Base-by-base conservation (phyloP, 495 filamentous ascomycete genomes). In the Talaromyces trachyspermus region DNA sequence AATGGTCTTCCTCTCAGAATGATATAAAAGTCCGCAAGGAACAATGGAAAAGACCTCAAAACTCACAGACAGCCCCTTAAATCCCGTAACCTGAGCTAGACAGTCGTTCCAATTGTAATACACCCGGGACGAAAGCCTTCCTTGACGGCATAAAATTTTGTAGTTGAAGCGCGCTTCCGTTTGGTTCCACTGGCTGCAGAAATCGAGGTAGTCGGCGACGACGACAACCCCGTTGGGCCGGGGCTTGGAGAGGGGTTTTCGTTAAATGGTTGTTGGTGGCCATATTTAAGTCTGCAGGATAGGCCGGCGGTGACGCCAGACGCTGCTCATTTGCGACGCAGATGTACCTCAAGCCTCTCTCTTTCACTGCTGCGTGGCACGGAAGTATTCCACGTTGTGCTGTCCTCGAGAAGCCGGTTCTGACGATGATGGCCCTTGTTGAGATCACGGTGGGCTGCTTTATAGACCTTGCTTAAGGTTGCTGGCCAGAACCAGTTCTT, bases 141-240 rank as follows among this genome's bases (percentile, higher is more conserved):
- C 30, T 83, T 81, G 19, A 98, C 92, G 10, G 85, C 88, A 63
- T 97, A 98, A 65, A 82, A 95, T 66, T 92, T 95, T 47, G 74
- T 69, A 23, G 72, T 61, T 3, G 70, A 52, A 4, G 54, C 59
- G 45, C 83, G 64, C 65, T 89, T 89, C 49, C 85, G 71, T 57
- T 89, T 88, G 33, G 68, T 66, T 19, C 79, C 78, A 11, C 68
- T 64, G 5, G 71, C n/a, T n/a, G n/a, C n/a, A n/a, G n/a, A n/a
- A n/a, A n/a, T n/a, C n/a, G n/a, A n/a, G n/a, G n/a, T n/a, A n/a
- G 39, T 26, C 12, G 39, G 39, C 12, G 39, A 42, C 19, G 12
- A n/a, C n/a, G n/a, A n/a, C n/a, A n/a, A n/a, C n/a, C n/a, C n/a
- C n/a, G n/a, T n/a, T n/a, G 39, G 23, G 11, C 39, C 23, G 23